Conservation (phyloP, 2,329 filamentous ascomycete species). For the Cladobotryum protrusum region DNA sequence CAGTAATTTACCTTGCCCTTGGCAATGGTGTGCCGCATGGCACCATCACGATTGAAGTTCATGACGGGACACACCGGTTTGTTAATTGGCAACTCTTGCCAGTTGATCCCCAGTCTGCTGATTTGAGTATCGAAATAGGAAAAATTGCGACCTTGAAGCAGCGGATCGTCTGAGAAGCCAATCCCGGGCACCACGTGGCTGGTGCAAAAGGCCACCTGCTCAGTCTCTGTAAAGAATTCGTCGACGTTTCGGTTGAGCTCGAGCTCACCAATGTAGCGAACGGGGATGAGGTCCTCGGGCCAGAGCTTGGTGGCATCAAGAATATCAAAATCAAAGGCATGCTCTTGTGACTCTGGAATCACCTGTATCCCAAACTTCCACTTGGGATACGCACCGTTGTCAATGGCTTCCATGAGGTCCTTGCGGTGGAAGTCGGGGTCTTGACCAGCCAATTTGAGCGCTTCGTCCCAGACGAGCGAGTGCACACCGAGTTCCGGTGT, state of each 20-base stretch:
- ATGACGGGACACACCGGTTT: slow-evolving; percentile 67
- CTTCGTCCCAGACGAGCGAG: slow-evolving; percentile 74
- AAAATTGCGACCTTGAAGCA: slow-evolving; percentile 68
- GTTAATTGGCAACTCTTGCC: slow-evolving; percentile 73
- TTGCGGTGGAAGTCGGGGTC: slow-evolving; percentile 80
- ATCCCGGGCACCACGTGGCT: slow-evolving; percentile 73
- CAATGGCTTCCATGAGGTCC: slow-evolving; percentile 69
- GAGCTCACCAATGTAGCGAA: slow-evolving; percentile 72
- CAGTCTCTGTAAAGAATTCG: slow-evolving; percentile 76
- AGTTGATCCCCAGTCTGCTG: slow-evolving; percentile 65
- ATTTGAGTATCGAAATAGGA: slow-evolving; percentile 71
- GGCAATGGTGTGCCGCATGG: slow-evolving; percentile 64
- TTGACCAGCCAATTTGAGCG: slow-evolving; percentile 65
- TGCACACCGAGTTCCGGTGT: slow-evolving; percentile 70
- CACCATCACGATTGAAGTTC: slow-evolving; percentile 71
- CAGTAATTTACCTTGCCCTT: slow-evolving; percentile 61
- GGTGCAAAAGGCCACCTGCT: slow-evolving; percentile 80
- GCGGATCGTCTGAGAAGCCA: slow-evolving; percentile 66
- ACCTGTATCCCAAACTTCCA: slow-evolving; percentile 83
- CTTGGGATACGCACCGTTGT: slow-evolving; percentile 62
- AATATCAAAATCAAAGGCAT: slow-evolving; percentile 80
- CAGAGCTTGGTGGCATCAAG: slow-evolving; percentile 81
- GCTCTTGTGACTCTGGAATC: slow-evolving; percentile 62
- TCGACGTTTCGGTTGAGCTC: slow-evolving; percentile 75
- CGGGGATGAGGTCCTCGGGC: slow-evolving; percentile 70